Percentiles rank a stretch among this genome's conserved stretches.
phyloP scores from a whole-genome alignment of 768 basidiomycete genomes.

The Polyporus arcularius region DNA sequence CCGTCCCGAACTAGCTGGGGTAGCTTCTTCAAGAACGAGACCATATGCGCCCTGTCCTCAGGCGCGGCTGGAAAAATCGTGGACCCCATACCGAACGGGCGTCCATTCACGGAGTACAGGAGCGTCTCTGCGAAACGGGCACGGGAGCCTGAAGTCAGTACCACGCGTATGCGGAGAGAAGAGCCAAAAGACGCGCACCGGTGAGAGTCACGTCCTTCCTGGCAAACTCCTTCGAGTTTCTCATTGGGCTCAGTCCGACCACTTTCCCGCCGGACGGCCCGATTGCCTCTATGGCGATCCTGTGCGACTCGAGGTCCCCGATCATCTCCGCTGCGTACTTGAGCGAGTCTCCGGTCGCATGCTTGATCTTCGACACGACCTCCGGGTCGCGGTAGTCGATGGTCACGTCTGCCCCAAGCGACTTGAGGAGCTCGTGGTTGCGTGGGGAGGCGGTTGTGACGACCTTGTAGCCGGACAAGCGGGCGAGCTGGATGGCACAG shows the following conservation, averaged over 20 bases:
- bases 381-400: constrained; percentile 30
- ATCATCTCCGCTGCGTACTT: constrained; percentile 24
- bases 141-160: too few species aligned
- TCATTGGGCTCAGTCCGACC: background rate
- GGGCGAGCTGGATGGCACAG: constrained; percentile 34
- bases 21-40: constrained; percentile 21
- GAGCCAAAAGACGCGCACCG: background rate
- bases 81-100: constrained; percentile 10
- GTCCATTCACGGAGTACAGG: constrained; percentile 23
- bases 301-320: constrained; percentile 2
- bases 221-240: too few species aligned
- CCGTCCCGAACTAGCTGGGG: constrained; percentile 23
- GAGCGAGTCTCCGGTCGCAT: constrained; percentile 19
- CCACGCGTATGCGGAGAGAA: too few species aligned
- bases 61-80: constrained; percentile 17
- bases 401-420: constrained; percentile 39
- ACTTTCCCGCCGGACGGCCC: constrained; percentile 10
- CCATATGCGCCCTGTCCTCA: constrained; percentile 27
- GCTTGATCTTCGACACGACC: constrained; percentile 28
- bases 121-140: constrained; percentile 13
- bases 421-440: constrained; percentile 38
- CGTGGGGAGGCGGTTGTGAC: constrained; percentile 36
- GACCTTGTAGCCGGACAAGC: constrained; percentile 33
- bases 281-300: constrained; percentile 4
- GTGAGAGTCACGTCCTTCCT: constrained; percentile 1